Evolutionary conservation across 257 asterid species (phyloP).

Genomic region (Nicotiana otophora): DNA sequence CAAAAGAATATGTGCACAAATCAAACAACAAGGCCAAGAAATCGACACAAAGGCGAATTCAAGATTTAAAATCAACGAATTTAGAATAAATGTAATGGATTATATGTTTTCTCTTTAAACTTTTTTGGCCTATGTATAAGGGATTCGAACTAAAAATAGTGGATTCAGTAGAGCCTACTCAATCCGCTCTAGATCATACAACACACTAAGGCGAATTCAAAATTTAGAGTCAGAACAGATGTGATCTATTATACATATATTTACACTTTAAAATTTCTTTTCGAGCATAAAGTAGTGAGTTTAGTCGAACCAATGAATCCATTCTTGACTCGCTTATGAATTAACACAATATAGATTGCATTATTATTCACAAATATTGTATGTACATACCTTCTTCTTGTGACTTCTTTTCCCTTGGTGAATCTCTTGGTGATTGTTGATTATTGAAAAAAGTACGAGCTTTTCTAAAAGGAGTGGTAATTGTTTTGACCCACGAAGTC

Average conservation of each 20-base stretch:
- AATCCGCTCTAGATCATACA: too few relatives aligned
- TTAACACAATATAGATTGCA: background rate
- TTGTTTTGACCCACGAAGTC: slow-evolving; percentile 32
- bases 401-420: slow-evolving; percentile 25
- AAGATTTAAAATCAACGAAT: background rate
- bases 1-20: background rate
- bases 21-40: background rate
- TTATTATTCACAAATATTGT: background rate
- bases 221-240: background rate
- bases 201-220: background rate
- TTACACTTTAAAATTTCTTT: background rate
- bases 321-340: background rate
- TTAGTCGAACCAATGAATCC: background rate
- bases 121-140: background rate
- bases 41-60: background rate
- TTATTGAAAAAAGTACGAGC: slow-evolving; percentile 34
- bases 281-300: background rate
- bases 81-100: background rate
- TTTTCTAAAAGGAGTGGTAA: slow-evolving; percentile 32
- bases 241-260: background rate
- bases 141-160: too few relatives aligned
- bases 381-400: slow-evolving; percentile 23
- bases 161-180: too few relatives aligned
- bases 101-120: background rate
- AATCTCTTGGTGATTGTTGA: slow-evolving; percentile 19